Evolutionary conservation across 116 monocot species (phyloP), one percentile per base, ranked within the genome.

Genomic region (Phalaenopsis hybrid): DNA sequence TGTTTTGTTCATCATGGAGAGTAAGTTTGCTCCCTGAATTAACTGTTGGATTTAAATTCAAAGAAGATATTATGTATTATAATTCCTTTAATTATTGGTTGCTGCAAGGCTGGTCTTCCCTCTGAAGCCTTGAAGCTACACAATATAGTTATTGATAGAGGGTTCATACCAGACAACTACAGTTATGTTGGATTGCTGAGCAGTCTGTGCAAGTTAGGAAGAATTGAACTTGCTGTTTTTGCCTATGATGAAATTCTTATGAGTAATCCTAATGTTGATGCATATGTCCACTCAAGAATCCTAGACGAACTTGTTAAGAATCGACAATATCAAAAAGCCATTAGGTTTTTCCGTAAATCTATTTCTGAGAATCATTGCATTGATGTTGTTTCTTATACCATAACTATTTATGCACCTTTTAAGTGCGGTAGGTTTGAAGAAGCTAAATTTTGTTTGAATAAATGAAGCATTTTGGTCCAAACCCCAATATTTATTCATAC

Each of bases 61-160:
- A 82, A 67, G 48, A 83, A 78, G 94, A 94, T 74, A 78, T 94
- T 65, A 82, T 86, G 65, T 59, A 76, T 34, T 94, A 86, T 69
- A 94, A 94, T 83, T 85, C 88, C 8, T 67, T 94, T 34, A 44
- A 51, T 94, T 20, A 84, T 45, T 79, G 76, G 81, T 44, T 75
- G 85, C 2, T 88, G 87, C 84, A 94, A 89, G 85, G 81, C 84
- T 81, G 94, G 91, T 79, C 82, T 86, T 72, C 91, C 91, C 20
- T 82, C 69, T 37, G 55, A 86, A 81, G 88, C 85, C 34, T 80
- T 94, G 57, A 46, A 81, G 68, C 77, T 89, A 28, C 91, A 85
- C 72, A 73, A 49, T 73, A 82, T 84, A 76, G 88, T 87, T 76
- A 11, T 93, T 79, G 75, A 82, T 8, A 57, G 11, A 2, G 87